phyloP scores from a whole-genome alignment of 129 eudicot species.

The Centella asiatica region DNA sequence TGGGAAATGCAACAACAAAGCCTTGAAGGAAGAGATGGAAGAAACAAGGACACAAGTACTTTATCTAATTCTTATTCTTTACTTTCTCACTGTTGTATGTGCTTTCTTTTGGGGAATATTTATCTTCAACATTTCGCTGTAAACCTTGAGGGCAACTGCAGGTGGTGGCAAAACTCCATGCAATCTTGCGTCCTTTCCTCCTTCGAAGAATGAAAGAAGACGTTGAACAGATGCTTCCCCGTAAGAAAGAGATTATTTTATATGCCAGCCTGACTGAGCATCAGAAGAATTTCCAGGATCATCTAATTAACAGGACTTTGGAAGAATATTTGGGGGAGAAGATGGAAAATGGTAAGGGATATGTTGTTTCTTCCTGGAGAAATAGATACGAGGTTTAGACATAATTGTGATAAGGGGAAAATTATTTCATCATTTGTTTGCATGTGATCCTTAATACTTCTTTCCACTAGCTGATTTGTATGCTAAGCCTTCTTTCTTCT shows the following conservation, averaged over 20 bases:
- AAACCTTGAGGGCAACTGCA: conserved; percentile 22
- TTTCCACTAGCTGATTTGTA: background rate
- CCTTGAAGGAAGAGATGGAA: conserved; percentile 58
- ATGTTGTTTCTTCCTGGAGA: background rate
- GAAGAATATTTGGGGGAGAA: conserved; percentile 53
- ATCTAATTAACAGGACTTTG: conserved; percentile 56
- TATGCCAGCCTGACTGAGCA: conserved; percentile 80
- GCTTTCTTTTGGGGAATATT: background rate
- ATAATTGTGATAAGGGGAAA: background rate
- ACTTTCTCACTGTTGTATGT: too few species aligned
- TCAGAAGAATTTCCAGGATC: conserved; percentile 84
- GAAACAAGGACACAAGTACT: conserved; percentile 74
- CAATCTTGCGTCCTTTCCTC: conserved; percentile 86
- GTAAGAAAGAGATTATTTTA: conserved; percentile 84
- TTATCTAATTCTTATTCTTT: too few species aligned
- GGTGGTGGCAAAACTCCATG: conserved; percentile 95
- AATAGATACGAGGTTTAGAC: background rate
- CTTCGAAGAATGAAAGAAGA: conserved; percentile 91
- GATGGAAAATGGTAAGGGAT: conserved; percentile 37
- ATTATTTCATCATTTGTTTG: background rate
- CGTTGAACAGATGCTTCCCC: conserved; percentile 81
- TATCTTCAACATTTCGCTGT: background rate
- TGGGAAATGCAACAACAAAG: conserved; percentile 61
- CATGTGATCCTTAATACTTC: background rate
- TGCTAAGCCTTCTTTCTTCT: too few species aligned